Evolutionary conservation across 495 filamentous ascomycete genomes (phyloP).

Genomic region (Parathielavia appendiculata): DNA sequence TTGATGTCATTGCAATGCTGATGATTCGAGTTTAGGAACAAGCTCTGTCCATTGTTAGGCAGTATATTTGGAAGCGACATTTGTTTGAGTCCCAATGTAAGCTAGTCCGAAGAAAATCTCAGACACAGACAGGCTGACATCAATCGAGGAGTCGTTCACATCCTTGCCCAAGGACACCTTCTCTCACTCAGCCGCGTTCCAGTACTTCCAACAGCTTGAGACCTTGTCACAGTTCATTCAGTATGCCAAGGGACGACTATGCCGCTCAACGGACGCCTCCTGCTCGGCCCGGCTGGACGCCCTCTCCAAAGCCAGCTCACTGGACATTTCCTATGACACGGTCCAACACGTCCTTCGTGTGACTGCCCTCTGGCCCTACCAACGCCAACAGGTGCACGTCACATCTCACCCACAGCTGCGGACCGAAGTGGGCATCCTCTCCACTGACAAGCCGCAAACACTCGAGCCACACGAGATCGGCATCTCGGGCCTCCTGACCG

Average conservation of each 20-base stretch:
- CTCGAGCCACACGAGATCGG: constrained; percentile 66
- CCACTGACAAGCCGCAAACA: constrained; percentile 53
- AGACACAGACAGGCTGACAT: constrained; percentile 7
- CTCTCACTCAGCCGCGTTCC: constrained; percentile 57
- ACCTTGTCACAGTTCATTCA: constrained; percentile 50
- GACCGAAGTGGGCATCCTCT: constrained; percentile 81
- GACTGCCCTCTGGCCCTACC: constrained; percentile 55
- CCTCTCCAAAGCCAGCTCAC: constrained; percentile 48
- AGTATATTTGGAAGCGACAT: constrained; percentile 56
- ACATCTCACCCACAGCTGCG: constrained; percentile 31
- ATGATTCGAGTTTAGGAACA: constrained; percentile 36
- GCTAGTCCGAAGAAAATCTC: not conserved
- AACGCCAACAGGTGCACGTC: constrained; percentile 37
- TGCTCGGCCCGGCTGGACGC: constrained; percentile 32
- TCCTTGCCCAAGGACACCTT: constrained; percentile 58
- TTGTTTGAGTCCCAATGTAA: constrained; percentile 49
- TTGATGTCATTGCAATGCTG: not conserved
- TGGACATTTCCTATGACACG: constrained; percentile 76
- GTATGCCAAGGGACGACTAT: constrained; percentile 56
- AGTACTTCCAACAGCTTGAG: constrained; percentile 63
- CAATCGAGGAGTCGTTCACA: constrained; percentile 60
- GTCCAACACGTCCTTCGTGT: constrained; percentile 60
- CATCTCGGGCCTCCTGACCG: constrained; percentile 72
- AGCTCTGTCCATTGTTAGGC: constrained; percentile 58
- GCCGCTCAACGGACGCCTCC: constrained; percentile 36